Evolutionary conservation across 2,329 filamentous ascomycete genomes (phyloP).

Genomic region (Colletotrichum viniferum): DNA sequence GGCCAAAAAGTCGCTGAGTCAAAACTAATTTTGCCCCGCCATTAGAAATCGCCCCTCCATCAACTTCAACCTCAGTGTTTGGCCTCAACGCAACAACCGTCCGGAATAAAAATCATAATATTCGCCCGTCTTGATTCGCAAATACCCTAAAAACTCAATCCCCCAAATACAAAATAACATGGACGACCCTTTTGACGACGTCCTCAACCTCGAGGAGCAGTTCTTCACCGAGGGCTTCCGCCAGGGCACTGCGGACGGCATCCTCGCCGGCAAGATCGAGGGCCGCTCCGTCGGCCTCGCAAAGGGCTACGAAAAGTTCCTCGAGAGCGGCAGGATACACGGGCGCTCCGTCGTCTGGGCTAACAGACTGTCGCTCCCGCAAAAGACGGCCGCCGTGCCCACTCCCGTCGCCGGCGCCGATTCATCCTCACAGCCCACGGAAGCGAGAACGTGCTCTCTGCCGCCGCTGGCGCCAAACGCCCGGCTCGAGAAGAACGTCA

Average conservation of each 20-base stretch:
- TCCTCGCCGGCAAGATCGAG: slow-evolving; percentile 80
- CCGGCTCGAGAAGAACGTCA: slow-evolving; percentile 78
- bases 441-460: slow-evolving; percentile 29
- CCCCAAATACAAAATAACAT: slow-evolving; percentile 15
- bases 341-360: slow-evolving; percentile 85
- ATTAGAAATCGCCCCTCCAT: slow-evolving; percentile 14
- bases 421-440: neutral
- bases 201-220: slow-evolving; percentile 65
- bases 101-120: neutral
- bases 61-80: neutral
- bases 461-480: slow-evolving; percentile 56
- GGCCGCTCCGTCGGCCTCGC: slow-evolving; percentile 89
- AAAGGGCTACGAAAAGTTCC: slow-evolving; percentile 92
- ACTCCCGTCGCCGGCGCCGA: no score
- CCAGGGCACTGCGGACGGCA: slow-evolving; percentile 77
- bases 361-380: slow-evolving; percentile 58
- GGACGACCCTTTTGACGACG: slow-evolving; percentile 57
- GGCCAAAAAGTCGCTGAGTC: slow-evolving; percentile 13
- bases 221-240: slow-evolving; percentile 86
- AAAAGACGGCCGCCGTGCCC: neutral
- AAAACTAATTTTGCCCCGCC: slow-evolving; percentile 16
- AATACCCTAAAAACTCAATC: no score
- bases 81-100: neutral
- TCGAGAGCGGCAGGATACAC: slow-evolving; percentile 78
- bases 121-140: no score